phyloP scores from a whole-genome alignment of 768 basidiomycete species.

The Xerocomellus intermedius region DNA sequence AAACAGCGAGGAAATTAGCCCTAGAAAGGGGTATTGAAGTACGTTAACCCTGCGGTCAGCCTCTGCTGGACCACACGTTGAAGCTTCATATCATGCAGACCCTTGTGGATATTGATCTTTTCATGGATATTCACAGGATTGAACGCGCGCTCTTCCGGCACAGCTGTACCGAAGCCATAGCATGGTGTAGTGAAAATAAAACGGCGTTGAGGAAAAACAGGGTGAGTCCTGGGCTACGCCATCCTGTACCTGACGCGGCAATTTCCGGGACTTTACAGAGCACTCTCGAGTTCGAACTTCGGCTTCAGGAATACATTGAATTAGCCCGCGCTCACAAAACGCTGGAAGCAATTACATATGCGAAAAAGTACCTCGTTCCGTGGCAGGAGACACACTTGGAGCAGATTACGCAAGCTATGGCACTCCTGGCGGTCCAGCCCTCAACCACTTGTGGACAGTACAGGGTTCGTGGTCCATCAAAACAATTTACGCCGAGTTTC shows the following conservation, averaged over 20 bases:
- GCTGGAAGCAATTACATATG: slow-evolving; percentile 80
- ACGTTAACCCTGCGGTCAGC: slow-evolving; percentile 29
- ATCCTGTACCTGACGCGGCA: slow-evolving; percentile 10
- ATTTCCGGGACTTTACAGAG: slow-evolving; percentile 51
- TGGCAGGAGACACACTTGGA: slow-evolving; percentile 81
- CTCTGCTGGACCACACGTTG: slow-evolving; percentile 17
- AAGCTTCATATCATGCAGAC: slow-evolving; percentile 44
- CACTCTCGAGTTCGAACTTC: slow-evolving; percentile 92
- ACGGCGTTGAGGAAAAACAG: slow-evolving; percentile 88
- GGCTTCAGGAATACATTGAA: slow-evolving; percentile 96
- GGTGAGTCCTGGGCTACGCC: slow-evolving; percentile 39
- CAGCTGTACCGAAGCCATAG: slow-evolving; percentile 84
- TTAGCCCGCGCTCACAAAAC: slow-evolving; percentile 66
- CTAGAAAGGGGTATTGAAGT: slow-evolving; percentile 79
- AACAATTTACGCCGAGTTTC: slow-evolving; percentile 8
- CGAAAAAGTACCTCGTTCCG: slow-evolving; percentile 70
- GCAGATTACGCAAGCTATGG: slow-evolving; percentile 76
- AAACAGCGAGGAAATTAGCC: slow-evolving; percentile 75
- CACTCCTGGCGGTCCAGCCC: slow-evolving; percentile 71
- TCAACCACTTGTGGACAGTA: slow-evolving; percentile 75
- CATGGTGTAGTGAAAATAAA: slow-evolving; percentile 97
- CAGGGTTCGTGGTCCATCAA: slow-evolving; percentile 50
- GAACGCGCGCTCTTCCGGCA: slow-evolving; percentile 73
- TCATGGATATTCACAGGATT: slow-evolving; percentile 84
- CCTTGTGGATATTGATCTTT: slow-evolving; percentile 88